Percentiles rank a stretch among this genome's conserved stretches.
These are phyloP conservation scores for Rhodotorula diobovata DNA, from an alignment of 768 basidiomycete species.

Conservation along the genomic window DNA sequence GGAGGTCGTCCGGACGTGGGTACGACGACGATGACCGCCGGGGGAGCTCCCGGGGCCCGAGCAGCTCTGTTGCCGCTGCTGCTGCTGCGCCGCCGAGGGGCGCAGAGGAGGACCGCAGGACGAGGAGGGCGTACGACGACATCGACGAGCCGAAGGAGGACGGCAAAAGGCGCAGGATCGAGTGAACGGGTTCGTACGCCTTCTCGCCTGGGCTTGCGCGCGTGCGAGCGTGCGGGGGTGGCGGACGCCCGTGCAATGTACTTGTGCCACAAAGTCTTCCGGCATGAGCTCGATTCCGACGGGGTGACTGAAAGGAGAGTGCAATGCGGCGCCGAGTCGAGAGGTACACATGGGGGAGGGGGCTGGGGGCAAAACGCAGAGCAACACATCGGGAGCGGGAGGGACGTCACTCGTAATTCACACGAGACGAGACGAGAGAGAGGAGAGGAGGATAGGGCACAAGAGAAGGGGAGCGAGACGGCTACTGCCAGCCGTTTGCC, in stretches of 20 bases:
- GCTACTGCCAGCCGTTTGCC: neutral
- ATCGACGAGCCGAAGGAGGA: conserved; percentile 10
- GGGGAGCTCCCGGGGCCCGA: neutral
- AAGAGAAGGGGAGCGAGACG: neutral
- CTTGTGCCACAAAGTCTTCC: too few species aligned
- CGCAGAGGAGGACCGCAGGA: conserved; percentile 2
- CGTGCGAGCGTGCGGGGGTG: too few species aligned
- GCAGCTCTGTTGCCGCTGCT: too few species aligned
- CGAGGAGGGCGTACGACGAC: conserved; percentile 18
- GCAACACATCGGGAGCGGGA: too few species aligned
- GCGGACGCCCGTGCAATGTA: neutral
- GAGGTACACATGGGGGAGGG: too few species aligned
- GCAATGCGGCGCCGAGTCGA: too few species aligned
- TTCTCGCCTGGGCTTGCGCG: too few species aligned
- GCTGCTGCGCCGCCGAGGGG: neutral
- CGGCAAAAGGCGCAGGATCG: conserved; percentile 9
- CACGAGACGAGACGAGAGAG: neutral
- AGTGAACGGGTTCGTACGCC: neutral
- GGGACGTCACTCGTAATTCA: neutral
- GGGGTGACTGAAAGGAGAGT: too few species aligned
- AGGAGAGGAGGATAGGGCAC: neutral
- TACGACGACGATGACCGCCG: neutral
- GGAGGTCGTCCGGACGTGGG: neutral
- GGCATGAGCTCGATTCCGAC: too few species aligned
- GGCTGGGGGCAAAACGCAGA: too few species aligned